Base-by-base conservation (phyloP, 2,329 filamentous ascomycete species). In the Fusarium subglutinans region DNA sequence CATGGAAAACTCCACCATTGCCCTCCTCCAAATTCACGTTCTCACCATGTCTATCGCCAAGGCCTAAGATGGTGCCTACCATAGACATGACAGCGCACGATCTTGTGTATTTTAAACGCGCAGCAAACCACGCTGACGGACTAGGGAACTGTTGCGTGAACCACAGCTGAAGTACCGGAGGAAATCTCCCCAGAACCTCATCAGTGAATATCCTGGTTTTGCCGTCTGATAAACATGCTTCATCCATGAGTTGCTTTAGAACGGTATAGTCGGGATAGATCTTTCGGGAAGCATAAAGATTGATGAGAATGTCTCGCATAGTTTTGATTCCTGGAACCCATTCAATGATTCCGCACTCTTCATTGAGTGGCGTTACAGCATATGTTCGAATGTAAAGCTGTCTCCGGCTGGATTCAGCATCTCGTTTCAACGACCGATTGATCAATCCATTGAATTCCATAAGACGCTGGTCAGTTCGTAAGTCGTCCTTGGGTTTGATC, bases 401-500 rank as follows among this genome's bases (percentile, higher is more conserved):
- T 22, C 96, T 90, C 81, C 94, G 93, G 82, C 94, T 97, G 22
- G 95, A 94, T 80, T 98, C 95, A 5, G 95, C 92, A 78, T 98
- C 95, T 70, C 93, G 91, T 80, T 98, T 98, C 64, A 99, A 84
- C 6, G 96, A 94, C 67, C 96, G 90, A 81, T 99, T 99, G 85
- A 99, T 98, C 90, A 98, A 96, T 51, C 93, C 91, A 81, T 98
- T 99, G 86, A 99, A 99, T 80, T 99, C 97, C 95, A 99, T 99
- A 26, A 99, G 90, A 58, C 96, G 94, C 82, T 98, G 96, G 79
- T 99, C 97, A 75, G 97, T 99, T 57, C 96, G 93, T 30, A 99
- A 89, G 81, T 99, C 97, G 81, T 99, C 96, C 82, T 98, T 98
- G 14, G 96, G 97, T 80, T 99, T 99, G 86, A 97, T 97, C 63